These are phyloP conservation scores for Irpex sp. DNA, from an alignment of 1,284 basidiomycete genomes.

Conservation along the genomic window DNA sequence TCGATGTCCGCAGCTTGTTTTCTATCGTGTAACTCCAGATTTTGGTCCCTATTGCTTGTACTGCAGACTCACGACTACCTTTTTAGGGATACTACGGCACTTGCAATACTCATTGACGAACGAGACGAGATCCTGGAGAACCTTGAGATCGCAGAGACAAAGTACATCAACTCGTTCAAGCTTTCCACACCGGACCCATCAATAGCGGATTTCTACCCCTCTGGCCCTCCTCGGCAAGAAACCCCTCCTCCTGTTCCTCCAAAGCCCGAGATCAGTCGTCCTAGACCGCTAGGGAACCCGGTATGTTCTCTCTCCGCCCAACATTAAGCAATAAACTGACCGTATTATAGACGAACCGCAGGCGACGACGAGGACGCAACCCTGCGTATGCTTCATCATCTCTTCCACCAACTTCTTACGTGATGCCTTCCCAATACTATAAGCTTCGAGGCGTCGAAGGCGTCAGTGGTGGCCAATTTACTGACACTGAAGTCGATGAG, in stretches of 20 bases:
- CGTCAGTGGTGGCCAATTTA: constrained; percentile 56
- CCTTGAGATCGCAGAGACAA: constrained; percentile 74
- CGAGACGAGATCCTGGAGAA: constrained; percentile 71
- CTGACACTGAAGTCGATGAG: constrained; percentile 29
- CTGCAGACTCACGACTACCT: background rate
- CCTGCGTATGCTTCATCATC: constrained; percentile 62
- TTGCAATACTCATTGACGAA: constrained; percentile 67
- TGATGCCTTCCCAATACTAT: constrained; percentile 77
- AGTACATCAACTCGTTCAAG: constrained; percentile 75
- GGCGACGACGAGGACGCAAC: constrained; percentile 46
- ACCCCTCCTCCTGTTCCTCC: constrained; percentile 30
- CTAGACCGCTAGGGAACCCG: constrained; percentile 45
- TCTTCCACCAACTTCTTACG: constrained; percentile 69
- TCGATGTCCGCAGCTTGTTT: constrained; percentile 71
- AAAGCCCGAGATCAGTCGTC: constrained; percentile 60
- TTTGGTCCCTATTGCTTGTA: background rate
- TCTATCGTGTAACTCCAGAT: constrained; percentile 56
- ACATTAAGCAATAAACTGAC: background rate
- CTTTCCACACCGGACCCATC: constrained; percentile 63
- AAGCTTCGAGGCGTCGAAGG: constrained; percentile 60
- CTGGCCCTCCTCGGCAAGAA: constrained; percentile 19
- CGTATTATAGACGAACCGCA: constrained; percentile 14
- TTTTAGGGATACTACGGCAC: constrained; percentile 57
- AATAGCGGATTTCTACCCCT: constrained; percentile 28
- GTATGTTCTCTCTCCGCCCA: constrained; percentile 4